These are phyloP conservation scores for Fusarium sp. DNA, from an alignment of 2,329 filamentous ascomycete genomes.

Conservation along the genomic window DNA sequence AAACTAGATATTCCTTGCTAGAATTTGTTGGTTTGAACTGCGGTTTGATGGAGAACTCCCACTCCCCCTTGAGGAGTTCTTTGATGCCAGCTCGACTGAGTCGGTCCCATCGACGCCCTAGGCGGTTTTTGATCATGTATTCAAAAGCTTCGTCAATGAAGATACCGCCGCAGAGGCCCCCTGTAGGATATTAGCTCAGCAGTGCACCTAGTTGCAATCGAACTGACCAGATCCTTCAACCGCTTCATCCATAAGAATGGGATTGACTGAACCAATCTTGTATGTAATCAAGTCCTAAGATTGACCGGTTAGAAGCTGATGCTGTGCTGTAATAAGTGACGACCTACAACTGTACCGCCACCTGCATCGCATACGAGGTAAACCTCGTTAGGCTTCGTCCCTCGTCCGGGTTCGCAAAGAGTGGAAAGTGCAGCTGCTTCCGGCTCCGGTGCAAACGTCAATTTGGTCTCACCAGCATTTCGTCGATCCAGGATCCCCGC, in stretches of 20 bases:
- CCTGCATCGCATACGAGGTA: background rate
- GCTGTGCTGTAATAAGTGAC: accelerated
- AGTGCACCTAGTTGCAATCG: background rate
- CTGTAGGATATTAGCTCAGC: background rate
- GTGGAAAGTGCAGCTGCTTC: background rate
- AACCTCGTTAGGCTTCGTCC: background rate
- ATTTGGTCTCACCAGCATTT: background rate
- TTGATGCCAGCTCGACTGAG: background rate
- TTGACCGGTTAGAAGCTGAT: background rate
- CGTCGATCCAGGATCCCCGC: background rate
- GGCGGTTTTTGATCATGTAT: background rate
- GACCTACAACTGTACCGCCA: background rate
- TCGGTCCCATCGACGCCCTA: background rate
- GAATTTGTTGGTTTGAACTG: background rate
- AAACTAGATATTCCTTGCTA: background rate
- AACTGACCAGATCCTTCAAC: background rate
- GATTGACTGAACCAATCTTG: background rate
- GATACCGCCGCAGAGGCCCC: background rate
- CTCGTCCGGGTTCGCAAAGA: background rate
- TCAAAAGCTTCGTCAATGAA: background rate
- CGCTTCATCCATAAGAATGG: background rate
- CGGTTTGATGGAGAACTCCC: background rate
- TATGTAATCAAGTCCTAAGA: background rate
- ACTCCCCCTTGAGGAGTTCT: background rate
- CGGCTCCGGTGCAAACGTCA: background rate